These are phyloP conservation scores for Chrysoporthe deuterocubensis DNA, from an alignment of 2,329 filamentous ascomycete genomes.

Conservation along the genomic window DNA sequence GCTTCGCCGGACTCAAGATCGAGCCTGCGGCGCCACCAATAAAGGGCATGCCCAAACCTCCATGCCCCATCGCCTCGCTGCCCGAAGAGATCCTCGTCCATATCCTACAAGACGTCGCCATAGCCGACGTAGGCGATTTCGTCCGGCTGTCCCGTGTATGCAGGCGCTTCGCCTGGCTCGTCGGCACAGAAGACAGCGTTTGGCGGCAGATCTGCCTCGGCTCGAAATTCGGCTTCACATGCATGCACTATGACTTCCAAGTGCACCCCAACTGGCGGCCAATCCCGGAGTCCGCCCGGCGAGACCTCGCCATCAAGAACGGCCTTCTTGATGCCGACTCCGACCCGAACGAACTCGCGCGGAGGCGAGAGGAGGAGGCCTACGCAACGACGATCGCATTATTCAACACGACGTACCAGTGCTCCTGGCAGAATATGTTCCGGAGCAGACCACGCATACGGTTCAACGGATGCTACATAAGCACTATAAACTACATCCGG, in stretches of 20 bases:
- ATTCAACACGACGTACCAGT: conserved; percentile 49
- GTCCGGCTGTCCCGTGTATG: conserved; percentile 79
- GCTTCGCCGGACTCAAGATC: conserved; percentile 74
- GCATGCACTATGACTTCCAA: conserved; percentile 82
- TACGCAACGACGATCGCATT: conserved; percentile 46
- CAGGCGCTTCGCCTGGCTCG: conserved; percentile 83
- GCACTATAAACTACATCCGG: conserved; percentile 92
- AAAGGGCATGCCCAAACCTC: conserved; percentile 71
- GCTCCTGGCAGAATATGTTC: conserved; percentile 73
- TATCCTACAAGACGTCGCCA: conserved; percentile 73
- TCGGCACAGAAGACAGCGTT: conserved; percentile 80
- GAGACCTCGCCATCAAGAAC: neutral
- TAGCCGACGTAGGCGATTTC: conserved; percentile 77
- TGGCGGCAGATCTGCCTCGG: conserved; percentile 81
- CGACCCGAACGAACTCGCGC: conserved; percentile 43
- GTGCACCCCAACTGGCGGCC: conserved; percentile 62
- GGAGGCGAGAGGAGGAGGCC: conserved; percentile 39
- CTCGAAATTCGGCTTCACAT: conserved; percentile 74
- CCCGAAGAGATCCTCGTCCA: conserved; percentile 86
- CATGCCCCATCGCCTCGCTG: conserved; percentile 77
- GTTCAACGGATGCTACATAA: conserved; percentile 96
- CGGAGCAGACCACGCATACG: conserved; percentile 81
- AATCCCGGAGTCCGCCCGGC: conserved; percentile 34
- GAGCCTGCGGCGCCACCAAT: conserved; percentile 68
- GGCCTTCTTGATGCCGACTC: conserved; percentile 8